Conservation (phyloP, 345 rosid species). For the Toxicodendron radicans region DNA sequence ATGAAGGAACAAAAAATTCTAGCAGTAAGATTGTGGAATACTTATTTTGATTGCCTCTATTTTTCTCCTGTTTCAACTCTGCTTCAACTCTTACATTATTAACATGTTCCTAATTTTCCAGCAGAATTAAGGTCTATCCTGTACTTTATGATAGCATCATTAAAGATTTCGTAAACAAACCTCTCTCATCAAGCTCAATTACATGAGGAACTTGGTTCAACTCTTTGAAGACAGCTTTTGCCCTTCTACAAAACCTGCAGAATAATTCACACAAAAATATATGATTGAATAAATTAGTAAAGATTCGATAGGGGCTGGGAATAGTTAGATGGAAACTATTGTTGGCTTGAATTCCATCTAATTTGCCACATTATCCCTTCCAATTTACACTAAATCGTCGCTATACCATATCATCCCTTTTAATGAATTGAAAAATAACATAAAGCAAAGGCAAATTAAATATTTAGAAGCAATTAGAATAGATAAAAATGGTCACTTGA, state of each 20-base stretch:
- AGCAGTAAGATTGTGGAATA: background rate
- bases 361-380: background rate
- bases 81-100: background rate
- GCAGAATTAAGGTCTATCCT: background rate
- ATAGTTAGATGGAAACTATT: background rate
- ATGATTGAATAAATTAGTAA: constrained; percentile 16
- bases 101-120: background rate
- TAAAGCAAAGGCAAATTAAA: too few species aligned
- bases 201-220: constrained; percentile 66
- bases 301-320: background rate
- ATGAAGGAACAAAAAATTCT: background rate
- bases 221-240: constrained; percentile 81
- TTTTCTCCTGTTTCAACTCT: background rate
- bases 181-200: constrained; percentile 88
- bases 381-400: background rate
- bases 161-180: constrained; percentile 35
- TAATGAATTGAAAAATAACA: too few species aligned
- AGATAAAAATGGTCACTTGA: background rate
- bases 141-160: background rate
- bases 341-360: background rate
- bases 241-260: constrained; percentile 76
- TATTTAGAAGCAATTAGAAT: too few species aligned
- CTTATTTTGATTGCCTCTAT: too few species aligned
- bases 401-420: background rate
- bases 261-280: constrained; percentile 6